Percentiles rank a stretch among this genome's conserved stretches.
These are phyloP conservation scores for Solanum hybrid DNA, from an alignment of 305 asterid genomes.

Conservation along the genomic window DNA sequence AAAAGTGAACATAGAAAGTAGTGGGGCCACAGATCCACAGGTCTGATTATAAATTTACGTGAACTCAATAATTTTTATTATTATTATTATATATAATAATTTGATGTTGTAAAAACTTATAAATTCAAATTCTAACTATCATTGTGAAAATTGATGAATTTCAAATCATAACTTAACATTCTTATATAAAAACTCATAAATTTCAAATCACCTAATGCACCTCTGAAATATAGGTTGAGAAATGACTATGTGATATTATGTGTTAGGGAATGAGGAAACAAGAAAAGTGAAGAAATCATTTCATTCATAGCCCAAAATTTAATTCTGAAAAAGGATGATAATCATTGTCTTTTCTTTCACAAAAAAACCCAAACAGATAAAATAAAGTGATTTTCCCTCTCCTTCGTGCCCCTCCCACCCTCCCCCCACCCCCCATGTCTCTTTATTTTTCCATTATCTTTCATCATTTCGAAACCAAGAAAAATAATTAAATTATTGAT, in stretches of 20 bases:
- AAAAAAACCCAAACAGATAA: background rate
- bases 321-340: background rate
- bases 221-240: background rate
- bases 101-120: background rate
- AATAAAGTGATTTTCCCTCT: background rate
- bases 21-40: rapidly evolving
- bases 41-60: background rate
- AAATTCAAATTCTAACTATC: rapidly evolving
- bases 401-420: no score
- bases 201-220: background rate
- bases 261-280: background rate
- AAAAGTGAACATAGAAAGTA: rapidly evolving
- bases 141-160: background rate
- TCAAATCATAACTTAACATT: background rate
- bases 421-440: background rate
- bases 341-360: background rate
- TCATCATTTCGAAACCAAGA: no score
- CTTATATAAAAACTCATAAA: background rate
- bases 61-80: rapidly evolving
- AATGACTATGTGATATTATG: background rate
- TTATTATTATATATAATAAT: background rate
- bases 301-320: background rate
- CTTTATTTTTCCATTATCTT: background rate
- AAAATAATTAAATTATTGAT: no score
- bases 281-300: background rate